Evolutionary conservation across 2,329 filamentous ascomycete species (phyloP).

Genomic region (Fusarium chlamydosporum): DNA sequence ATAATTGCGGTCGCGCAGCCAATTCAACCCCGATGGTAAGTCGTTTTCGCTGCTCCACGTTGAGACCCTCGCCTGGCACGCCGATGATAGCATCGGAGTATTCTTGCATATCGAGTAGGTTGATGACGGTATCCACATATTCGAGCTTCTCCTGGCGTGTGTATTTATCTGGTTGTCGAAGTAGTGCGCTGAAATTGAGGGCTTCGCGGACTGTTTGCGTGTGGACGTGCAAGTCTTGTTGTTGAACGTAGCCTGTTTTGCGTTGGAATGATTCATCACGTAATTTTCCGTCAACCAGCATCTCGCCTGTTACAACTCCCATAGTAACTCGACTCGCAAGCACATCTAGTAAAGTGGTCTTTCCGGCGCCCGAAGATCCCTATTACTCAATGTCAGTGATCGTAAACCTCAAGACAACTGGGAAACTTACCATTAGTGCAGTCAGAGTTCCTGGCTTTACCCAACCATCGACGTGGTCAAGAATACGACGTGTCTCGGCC

Average conservation of each 20-base stretch:
- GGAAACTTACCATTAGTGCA: conserved; percentile 73
- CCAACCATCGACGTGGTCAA: conserved; percentile 79
- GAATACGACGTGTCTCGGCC: conserved; percentile 73
- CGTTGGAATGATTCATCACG: conserved; percentile 85
- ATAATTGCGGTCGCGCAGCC: conserved; percentile 65
- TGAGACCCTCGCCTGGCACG: conserved; percentile 69
- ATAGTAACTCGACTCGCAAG: conserved; percentile 85
- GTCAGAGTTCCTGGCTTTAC: conserved; percentile 81
- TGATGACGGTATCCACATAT: conserved; percentile 83
- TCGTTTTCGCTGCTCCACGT: conserved; percentile 71
- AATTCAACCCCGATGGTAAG: conserved; percentile 71
- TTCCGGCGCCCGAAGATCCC: conserved; percentile 83
- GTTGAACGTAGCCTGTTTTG: conserved; percentile 89
- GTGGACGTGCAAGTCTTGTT: conserved; percentile 86
- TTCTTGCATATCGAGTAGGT: conserved; percentile 72
- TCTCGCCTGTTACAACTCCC: conserved; percentile 86
- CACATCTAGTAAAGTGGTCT: conserved; percentile 87
- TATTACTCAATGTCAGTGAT: conserved; percentile 83
- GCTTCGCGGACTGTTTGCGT: conserved; percentile 88
- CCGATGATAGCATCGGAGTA: conserved; percentile 75
- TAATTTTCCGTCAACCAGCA: conserved; percentile 72
- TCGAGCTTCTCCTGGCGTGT: conserved; percentile 79
- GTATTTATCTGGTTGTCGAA: conserved; percentile 80
- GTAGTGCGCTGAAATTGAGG: conserved; percentile 82
- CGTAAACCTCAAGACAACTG: conserved; percentile 82